Base-by-base conservation (phyloP, 2,329 filamentous ascomycete species). In the Aureobasidium musti region DNA sequence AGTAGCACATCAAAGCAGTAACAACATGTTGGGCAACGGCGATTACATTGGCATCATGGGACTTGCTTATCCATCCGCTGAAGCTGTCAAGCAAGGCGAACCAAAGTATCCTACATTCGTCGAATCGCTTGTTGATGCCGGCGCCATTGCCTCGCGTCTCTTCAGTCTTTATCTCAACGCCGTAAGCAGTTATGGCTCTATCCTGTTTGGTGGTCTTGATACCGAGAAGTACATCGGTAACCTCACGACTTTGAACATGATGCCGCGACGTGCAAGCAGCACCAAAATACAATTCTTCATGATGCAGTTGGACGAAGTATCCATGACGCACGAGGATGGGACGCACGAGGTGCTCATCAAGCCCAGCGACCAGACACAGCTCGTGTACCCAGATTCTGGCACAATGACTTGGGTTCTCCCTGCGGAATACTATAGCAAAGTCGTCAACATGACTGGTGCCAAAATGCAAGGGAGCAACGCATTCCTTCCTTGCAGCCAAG, bases 171-270 rank as follows among this genome's bases (percentile, higher is more conserved):
- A 69, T 65, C 68, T 77, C 57, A 76, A 76, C 60, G 71, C 73
- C 26, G 67, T 71, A 14, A 67, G 65, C 67, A 64, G 67, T 39
- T 68, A 72, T 10, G 75, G 75, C 26, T 72, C 71, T 17, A 73
- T 77, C 47, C 71, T 77, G 23, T 76, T 77, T 57, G 75, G 75
- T n/a, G 75, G 75, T 10, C 72, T 76, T 41, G 75, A 77, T 65
- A 74, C 68, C 1, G 68, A 69, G 28, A 74, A 73, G 47, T 76
- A 72, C 63, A 72, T 70, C 3, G 73, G 73, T 54, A 59, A 72
- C 10, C 71, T 77, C 21, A 72, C 68, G 5, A 76, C 75, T 2
- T 53, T 76, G 17, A 71, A 77, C 69, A 63, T 75, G 35, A 68
- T 75, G 8, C 23, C 67, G 17, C n/a, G n/a, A n/a, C n/a, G n/a